These are phyloP conservation scores for Erythrophleum ivorense DNA, from an alignment of 331 rosid genomes.

Conservation along the genomic window DNA sequence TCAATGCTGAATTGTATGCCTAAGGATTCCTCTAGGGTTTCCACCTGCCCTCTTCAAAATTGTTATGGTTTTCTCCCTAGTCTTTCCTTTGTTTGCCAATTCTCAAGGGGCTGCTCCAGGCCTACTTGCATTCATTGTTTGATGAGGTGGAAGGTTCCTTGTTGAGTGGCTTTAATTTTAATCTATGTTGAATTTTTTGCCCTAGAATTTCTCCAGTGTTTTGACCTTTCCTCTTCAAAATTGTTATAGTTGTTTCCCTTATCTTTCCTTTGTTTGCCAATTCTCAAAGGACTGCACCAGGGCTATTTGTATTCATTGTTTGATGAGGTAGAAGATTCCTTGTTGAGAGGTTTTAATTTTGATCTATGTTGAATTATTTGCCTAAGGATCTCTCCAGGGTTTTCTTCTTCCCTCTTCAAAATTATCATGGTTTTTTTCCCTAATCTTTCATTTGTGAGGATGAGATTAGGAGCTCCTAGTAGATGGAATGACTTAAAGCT, in stretches of 20 bases:
- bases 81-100: slow-evolving; percentile 41
- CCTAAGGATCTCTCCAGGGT: neutral
- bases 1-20: slow-evolving; percentile 18
- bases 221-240: slow-evolving; percentile 11
- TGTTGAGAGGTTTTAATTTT: slow-evolving; percentile 24
- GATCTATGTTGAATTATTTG: slow-evolving; percentile 8
- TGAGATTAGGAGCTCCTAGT: slow-evolving; percentile 1
- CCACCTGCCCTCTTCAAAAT: slow-evolving; percentile 10
- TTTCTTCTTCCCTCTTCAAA: slow-evolving; percentile 1
- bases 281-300: slow-evolving; percentile 59
- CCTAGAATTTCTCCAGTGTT: neutral
- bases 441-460: neutral
- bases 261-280: too few species aligned
- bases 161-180: too few species aligned
- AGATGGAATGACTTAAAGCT: neutral
- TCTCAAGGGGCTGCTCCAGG: slow-evolving; percentile 56
- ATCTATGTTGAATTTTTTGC: slow-evolving; percentile 1
- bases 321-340: slow-evolving; percentile 49
- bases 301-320: slow-evolving; percentile 50
- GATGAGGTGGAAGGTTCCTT: slow-evolving; percentile 48
- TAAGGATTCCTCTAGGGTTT: neutral
- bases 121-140: slow-evolving; percentile 50
- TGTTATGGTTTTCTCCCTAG: neutral
- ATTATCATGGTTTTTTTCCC: neutral
- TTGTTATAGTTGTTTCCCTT: too few species aligned